Percentiles rank a stretch among this genome's conserved stretches.
Evolutionary conservation across 768 basidiomycete species (phyloP).

Genomic region (Mycena vitilis): DNA sequence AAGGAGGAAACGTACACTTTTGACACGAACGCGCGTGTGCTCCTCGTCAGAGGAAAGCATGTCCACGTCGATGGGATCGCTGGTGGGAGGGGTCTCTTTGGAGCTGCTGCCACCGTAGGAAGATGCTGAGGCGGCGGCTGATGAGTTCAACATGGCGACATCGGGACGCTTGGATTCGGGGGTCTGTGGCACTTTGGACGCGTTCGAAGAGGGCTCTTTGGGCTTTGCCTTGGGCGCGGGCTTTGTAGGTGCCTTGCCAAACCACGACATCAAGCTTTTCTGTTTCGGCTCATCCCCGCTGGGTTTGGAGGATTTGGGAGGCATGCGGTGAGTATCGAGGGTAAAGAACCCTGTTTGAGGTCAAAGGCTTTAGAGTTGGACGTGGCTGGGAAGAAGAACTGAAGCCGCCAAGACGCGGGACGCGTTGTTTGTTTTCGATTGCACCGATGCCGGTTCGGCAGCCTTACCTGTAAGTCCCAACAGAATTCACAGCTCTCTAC

Average conservation of each 20-base stretch:
- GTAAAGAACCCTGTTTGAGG: neutral
- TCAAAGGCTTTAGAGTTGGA: too few relatives aligned
- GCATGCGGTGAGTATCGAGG: constrained; percentile 13
- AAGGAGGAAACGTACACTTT: constrained; percentile 45
- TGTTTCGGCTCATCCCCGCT: constrained; percentile 56
- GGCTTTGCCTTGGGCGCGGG: constrained; percentile 34
- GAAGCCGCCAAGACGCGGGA: neutral
- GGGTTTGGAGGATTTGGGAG: constrained; percentile 28
- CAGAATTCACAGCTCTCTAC: too few relatives aligned
- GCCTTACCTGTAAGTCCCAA: too few relatives aligned
- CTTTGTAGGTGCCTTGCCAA: constrained; percentile 54
- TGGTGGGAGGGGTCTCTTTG: constrained; percentile 78
- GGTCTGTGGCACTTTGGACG: constrained; percentile 54
- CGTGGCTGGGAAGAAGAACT: neutral
- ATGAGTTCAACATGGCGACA: constrained; percentile 48
- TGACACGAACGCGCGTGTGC: constrained; percentile 39
- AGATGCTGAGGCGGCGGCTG: constrained; percentile 52
- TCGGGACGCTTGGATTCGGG: constrained; percentile 52
- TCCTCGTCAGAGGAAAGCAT: constrained; percentile 65
- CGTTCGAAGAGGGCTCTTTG: constrained; percentile 39
- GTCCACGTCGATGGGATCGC: constrained; percentile 81
- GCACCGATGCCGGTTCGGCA: too few relatives aligned
- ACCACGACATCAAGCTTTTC: constrained; percentile 80
- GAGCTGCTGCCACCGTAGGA: constrained; percentile 62
- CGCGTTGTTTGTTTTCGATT: constrained; percentile 16